Conservation (phyloP, 2,329 filamentous ascomycete species). For the Pezicula rhizophila region DNA sequence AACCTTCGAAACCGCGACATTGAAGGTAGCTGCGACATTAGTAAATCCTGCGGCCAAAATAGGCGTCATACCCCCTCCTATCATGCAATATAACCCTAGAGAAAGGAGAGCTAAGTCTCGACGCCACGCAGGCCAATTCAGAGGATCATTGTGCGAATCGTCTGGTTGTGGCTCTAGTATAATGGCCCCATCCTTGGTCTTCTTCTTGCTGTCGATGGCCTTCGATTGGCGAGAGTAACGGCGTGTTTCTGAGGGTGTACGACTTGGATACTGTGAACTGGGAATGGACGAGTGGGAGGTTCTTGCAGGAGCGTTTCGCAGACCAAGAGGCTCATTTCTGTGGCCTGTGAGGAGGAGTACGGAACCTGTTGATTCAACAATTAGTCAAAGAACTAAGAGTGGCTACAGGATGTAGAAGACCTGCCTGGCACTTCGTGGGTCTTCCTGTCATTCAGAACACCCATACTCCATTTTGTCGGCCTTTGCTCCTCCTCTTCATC, state of each 20-base stretch:
- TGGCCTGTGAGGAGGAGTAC: conserved; percentile 50
- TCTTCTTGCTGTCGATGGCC: conserved; percentile 53
- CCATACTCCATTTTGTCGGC: conserved; percentile 54
- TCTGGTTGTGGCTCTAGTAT: conserved; percentile 90
- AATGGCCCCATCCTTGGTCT: conserved; percentile 72
- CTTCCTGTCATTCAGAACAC: conserved; percentile 73
- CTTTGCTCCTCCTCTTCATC: conserved; percentile 10
- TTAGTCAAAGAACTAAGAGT: not conserved
- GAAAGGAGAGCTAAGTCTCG: conserved; percentile 74
- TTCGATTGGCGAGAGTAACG: conserved; percentile 7
- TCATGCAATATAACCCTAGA: conserved; percentile 85
- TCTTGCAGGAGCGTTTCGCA: conserved; percentile 50
- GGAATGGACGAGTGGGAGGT: conserved; percentile 48
- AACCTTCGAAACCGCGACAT: conserved; percentile 64
- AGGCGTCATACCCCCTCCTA: conserved; percentile 89
- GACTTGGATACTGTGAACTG: conserved; percentile 4
- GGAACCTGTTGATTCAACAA: conserved; percentile 38
- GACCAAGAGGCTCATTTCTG: conserved; percentile 53
- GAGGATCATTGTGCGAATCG: conserved; percentile 80
- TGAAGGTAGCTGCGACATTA: conserved; percentile 62
- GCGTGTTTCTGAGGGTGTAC: conserved; percentile 8
- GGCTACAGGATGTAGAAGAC: conserved; percentile 17
- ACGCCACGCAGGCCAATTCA: conserved; percentile 85
- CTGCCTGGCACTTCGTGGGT: conserved; percentile 85
- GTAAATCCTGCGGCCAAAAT: conserved; percentile 86